phyloP scores from a whole-genome alignment of 805 yeast genomes.

The Kuraishia hungarica region DNA sequence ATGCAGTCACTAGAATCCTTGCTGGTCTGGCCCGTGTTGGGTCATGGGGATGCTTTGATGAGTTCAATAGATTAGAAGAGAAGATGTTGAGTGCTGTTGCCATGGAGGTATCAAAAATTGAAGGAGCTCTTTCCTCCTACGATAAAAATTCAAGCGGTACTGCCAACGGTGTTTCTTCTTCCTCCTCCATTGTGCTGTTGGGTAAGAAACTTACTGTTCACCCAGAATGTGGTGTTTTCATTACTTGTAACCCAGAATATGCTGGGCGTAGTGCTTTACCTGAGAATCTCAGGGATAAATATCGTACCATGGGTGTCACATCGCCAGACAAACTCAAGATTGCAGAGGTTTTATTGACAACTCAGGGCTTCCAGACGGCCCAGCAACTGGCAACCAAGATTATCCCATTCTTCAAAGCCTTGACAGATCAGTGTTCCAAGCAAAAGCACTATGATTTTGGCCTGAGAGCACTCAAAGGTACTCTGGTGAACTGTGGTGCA shows the following conservation, averaged over 20 bases:
- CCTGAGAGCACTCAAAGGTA: conserved; percentile 67
- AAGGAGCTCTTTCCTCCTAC: conserved; percentile 32
- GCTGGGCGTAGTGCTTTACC: conserved; percentile 79
- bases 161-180: too few relatives aligned
- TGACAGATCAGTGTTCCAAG: conserved; percentile 31
- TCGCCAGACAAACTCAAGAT: conserved; percentile 64
- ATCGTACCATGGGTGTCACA: conserved; percentile 67
- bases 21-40: conserved; percentile 77
- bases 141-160: conserved; percentile 12
- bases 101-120: conserved; percentile 67
- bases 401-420: conserved; percentile 42
- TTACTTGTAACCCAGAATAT: conserved; percentile 88
- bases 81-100: conserved; percentile 78
- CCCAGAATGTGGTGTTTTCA: conserved; percentile 60
- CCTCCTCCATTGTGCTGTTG: conserved; percentile 27
- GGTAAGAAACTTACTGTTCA: conserved; percentile 31
- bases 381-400: conserved; percentile 32
- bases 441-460: conserved; percentile 91
- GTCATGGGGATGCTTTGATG: conserved; percentile 95
- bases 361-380: conserved; percentile 61
- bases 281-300: conserved; percentile 73
- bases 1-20: conserved; percentile 68
- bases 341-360: conserved; percentile 59
- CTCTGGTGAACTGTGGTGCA: conserved; percentile 50
- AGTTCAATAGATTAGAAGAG: conserved; percentile 73